Base-by-base conservation (phyloP, 345 rosid genomes). In the Eucalyptus coolabah region DNA sequence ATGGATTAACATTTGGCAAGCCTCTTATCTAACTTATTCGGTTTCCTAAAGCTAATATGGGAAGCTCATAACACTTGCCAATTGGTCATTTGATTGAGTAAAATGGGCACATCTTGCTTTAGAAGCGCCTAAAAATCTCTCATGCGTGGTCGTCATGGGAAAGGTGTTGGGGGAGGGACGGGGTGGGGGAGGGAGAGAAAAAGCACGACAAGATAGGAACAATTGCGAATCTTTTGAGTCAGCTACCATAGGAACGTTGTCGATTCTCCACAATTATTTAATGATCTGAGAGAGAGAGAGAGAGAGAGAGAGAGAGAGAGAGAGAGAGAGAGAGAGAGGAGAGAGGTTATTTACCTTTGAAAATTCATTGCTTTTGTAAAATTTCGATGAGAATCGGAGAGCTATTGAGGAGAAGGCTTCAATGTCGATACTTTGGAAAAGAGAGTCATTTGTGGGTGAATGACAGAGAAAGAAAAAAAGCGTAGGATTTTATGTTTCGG, bases 141-240 rank as follows among this genome's bases (percentile, higher is more conserved):
- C 21, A 8, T 24, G 54, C 50, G 2, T 4, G 56, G 50, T 23
- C 56, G 5, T n/a, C 5, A 13, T 26, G 26, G 34, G 47, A 32
- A 18, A 37, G 28, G 54, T 4, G 0, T 51, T 51, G 6, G 23
- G 23, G 23, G 9, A 21, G 14, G 23, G 14, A 18, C 15, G 56
- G 49, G 49, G 4, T 47, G 49, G 49, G 4, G 60, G 1, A 65
- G 59, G 56, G 67, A 37, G 12, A 40, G 47, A 50, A 65, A 47
- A 49, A 30, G 32, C 77, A 72, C 21, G 49, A 81, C 23, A 56
- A 44, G 45, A 24, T 9, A 44, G 86, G 32, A 86, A 86, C 23
- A 51, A 82, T 24, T 40, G 90, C 49, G 86, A 60, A 86, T 89
- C 90, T 86, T 89, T 69, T 69, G 90, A 89, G 90, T 89, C 88